Conservation (phyloP, 345 rosid genomes). For the Passiflora organensis region DNA sequence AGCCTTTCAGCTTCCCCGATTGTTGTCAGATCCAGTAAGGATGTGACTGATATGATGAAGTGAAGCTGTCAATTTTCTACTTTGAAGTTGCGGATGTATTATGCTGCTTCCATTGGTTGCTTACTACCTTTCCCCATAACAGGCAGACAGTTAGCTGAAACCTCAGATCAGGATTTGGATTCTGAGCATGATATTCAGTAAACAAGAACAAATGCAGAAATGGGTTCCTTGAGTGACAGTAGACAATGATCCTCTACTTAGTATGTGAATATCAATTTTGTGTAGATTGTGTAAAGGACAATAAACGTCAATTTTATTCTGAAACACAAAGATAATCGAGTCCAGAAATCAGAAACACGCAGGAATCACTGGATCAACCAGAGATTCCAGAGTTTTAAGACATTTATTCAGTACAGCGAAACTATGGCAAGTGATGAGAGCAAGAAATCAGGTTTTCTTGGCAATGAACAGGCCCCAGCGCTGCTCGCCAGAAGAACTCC, state of each 20-base stretch:
- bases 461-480: slow-evolving; percentile 76
- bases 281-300: too few species aligned
- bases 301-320: neutral
- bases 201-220: too few species aligned
- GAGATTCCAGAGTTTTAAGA: neutral
- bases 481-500: slow-evolving; percentile 76
- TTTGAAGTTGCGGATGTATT: too few species aligned
- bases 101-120: too few species aligned
- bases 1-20: slow-evolving; percentile 30
- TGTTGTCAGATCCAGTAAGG: slow-evolving; percentile 32
- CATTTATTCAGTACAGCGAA: neutral
- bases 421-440: neutral
- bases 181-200: too few species aligned
- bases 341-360: slow-evolving; percentile 1
- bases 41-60: slow-evolving; percentile 16
- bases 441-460: slow-evolving; percentile 13
- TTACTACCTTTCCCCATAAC: too few species aligned
- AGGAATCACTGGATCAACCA: neutral
- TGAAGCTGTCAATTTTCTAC: too few species aligned
- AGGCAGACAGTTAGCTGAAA: too few species aligned
- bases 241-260: too few species aligned
- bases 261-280: too few species aligned
- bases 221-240: too few species aligned
- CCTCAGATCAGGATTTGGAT: too few species aligned
- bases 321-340: neutral